Conservation (phyloP, 2,329 filamentous ascomycete genomes). For the Aspergillus sp. region DNA sequence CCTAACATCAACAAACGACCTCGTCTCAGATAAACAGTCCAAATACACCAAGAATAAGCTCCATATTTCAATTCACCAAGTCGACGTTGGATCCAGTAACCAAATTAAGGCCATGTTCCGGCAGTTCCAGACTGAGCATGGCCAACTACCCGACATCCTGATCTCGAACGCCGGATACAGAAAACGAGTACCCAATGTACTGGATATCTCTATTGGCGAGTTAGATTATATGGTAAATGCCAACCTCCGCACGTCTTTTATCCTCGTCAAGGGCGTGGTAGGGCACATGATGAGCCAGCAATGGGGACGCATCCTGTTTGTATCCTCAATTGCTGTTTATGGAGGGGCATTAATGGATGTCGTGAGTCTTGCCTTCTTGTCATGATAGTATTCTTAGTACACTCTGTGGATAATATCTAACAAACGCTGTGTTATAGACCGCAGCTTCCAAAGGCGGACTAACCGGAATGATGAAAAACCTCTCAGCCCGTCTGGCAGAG, state of each 20-base stretch:
- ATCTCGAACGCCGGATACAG: constrained; percentile 62
- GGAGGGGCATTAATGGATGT: constrained; percentile 60
- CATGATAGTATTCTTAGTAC: neutral
- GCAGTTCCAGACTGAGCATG: constrained; percentile 49
- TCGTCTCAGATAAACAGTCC: constrained; percentile 39
- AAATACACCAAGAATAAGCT: constrained; percentile 23
- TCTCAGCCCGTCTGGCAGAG: constrained; percentile 53
- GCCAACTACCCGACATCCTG: constrained; percentile 55
- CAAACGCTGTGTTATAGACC: constrained; percentile 16
- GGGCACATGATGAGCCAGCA: constrained; percentile 53
- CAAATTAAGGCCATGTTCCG: constrained; percentile 50
- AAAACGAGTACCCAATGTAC: constrained; percentile 50
- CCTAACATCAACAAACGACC: constrained; percentile 38
- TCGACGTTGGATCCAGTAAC: constrained; percentile 50
- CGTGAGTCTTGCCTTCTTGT: constrained; percentile 27
- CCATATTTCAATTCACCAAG: constrained; percentile 49
- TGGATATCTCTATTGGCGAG: constrained; percentile 57
- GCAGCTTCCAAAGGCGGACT: constrained; percentile 58
- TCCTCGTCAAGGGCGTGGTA: constrained; percentile 54
- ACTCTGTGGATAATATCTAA: neutral
- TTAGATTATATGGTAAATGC: constrained; percentile 58
- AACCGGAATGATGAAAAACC: constrained; percentile 59
- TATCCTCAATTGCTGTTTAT: constrained; percentile 57
- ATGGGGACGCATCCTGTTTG: constrained; percentile 60
- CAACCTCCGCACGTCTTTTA: constrained; percentile 57